Base-by-base conservation (phyloP, 2,329 filamentous ascomycete species). In the Coniochaeta sp. region DNA sequence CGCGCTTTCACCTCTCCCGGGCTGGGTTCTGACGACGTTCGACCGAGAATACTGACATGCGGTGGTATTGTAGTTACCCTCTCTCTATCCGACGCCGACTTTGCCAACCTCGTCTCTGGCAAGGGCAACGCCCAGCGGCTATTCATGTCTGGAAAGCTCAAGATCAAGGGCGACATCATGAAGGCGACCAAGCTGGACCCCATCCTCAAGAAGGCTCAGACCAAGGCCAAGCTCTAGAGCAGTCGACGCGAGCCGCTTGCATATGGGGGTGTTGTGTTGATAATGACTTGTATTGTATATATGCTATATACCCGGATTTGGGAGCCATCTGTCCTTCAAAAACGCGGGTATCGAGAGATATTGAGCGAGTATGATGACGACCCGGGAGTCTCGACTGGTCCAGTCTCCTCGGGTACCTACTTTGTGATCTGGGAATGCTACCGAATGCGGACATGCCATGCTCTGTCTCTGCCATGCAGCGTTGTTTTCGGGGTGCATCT, bases 71-170 rank as follows among this genome's bases (percentile, higher is more conserved):
- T 58, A 95, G 93, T 98, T 62, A 96, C 91, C n/a, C 84, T 98
- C 54, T 75, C 82, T 5, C 84, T 98, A 66, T 90, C 87, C 62
- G 95, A 99, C 64, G 84, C 85, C 61, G 91, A 98, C 77, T 99
- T 99, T 72, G 85, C 79, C 66, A 88, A 89, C 73, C 84, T 99
- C 65, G 87, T 96, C 59, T 71, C 81, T 40, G 95, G 95, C 73
- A 91, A 96, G 81, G 91, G 90, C 69, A 96, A 97, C 72, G 92
- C 95, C 60, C 95, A 99, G 82, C 87, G 88, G 68, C 80, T 99
- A 65, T 97, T 98, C 79, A 98, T 99, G 93, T 85, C 85, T n/a
- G 95, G 95, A 70, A 97, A 96, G 83, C 82, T 99, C 72, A 99
- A 98, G 89, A 86, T 98, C 73, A 96, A 92, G 86, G 95, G 95